Evolutionary conservation across 169 alveolate species (phyloP).

Genomic region (Plasmodium fragile): DNA sequence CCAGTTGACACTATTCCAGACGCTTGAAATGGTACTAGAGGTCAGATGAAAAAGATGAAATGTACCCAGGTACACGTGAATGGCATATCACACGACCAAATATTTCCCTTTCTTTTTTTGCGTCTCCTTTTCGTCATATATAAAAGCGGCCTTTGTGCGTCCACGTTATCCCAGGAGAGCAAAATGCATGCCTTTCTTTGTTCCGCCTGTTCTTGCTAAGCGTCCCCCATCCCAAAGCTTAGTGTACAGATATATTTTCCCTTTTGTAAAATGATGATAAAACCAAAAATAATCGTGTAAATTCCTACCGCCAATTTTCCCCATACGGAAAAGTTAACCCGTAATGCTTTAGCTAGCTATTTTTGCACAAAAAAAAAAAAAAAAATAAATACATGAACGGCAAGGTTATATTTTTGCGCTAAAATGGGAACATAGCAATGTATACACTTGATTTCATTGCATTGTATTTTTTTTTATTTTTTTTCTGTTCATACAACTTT

Average conservation of each 20-base stretch:
- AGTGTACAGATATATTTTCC: not conserved
- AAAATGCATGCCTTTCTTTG: not conserved
- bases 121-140: conserved; percentile 7
- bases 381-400: not conserved
- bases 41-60: not conserved
- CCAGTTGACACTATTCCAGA: not conserved
- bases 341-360: not conserved
- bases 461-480: not conserved
- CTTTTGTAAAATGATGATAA: not conserved
- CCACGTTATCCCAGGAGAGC: not conserved
- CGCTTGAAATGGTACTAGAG: not conserved
- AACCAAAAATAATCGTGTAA: not conserved
- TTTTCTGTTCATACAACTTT: not conserved
- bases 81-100: not conserved
- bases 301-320: not conserved
- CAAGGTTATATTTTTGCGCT: not conserved
- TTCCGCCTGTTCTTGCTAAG: not conserved
- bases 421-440: not conserved
- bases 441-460: not conserved
- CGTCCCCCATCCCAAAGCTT: not conserved
- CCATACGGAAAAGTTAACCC: not conserved
- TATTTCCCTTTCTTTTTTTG: not conserved
- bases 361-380: not conserved
- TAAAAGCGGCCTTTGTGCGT: not conserved
- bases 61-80: not conserved